Evolutionary conservation across 169 alveolate genomes (phyloP), one percentile per base, ranked within the genome.

Genomic region (Cryptosporidium sp.): DNA sequence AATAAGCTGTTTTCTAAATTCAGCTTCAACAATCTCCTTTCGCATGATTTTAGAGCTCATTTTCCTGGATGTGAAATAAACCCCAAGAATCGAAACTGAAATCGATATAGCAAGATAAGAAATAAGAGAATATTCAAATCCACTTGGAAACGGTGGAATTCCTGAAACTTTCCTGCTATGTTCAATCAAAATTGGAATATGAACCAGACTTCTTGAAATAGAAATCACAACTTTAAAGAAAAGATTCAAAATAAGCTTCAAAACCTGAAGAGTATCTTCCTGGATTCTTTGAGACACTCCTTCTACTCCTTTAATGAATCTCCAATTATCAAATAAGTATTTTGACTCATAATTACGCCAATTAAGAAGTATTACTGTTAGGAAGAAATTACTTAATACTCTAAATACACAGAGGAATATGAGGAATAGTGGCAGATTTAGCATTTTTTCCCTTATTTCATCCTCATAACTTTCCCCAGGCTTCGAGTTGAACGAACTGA

Each of bases 241-340:
- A 48, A 80, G 44, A 12, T 52, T 80, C 67, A 23, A 35, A 29
- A 51, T 60, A 0, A 80, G 69, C 39, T 60, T 80, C 67, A 80
- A 8, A 23, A 80, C 33, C 6, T 37, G 60, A 18, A 62, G 35
- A 26, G 75, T 58, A 33, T 80, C 89, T 12, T 80, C 89, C 33
- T 62, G 89, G n/a, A 80, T 45, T 48, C 89, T 37, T 31, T 62
- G 89, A 44, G 89, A 33, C 12, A 65, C 89, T 7, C 75, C 89
- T 31, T 80, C 89, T 5, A 39, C 37, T 6, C 44, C 58, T 48
- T 42, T 60, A 16, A 80, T 75, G 42, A 37, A 12, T 39, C n/a
- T 37, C 87, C 87, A 75, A 29, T 75, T 56, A 2, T 61, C 45
- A 33, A 60, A 60, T 14, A 75, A 42, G 44, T 56, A 39, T 2